Base-by-base conservation (phyloP, 164 flowering plant genomes). In the Nymphaea thermarum region DNA sequence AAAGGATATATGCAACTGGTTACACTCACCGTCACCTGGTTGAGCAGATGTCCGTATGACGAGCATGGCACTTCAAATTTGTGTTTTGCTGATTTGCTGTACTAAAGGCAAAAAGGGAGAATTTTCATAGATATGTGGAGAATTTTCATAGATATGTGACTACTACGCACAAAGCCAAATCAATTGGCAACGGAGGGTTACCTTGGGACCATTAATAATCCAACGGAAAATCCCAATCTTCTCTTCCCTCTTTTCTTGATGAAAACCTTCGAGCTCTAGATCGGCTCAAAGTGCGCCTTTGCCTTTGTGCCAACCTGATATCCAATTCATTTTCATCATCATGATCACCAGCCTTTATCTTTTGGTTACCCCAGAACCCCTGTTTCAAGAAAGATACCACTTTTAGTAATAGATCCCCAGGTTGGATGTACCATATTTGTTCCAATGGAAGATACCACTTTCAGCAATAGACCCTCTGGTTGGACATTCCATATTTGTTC, bases 161-260 rank as follows among this genome's bases (percentile, higher is more conserved):
- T 7, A 6, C 12, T 6, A 6, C 5, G 12, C 55, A 47, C 12
- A 47, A 47, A 47, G 12, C 7, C 7, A 14, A 47, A 47, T 47
- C 2, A 47, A 25, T 25, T 25, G 36, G 36, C 36, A 47, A 47
- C 7, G 11, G 12, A 47, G 55, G 2, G 55, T 14, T 6, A 2
- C 7, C 55, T 4, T 47, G 5, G 7, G 55, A 47, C 55, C 55
- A 61, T 61, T 8, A 61, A n/a, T 61, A 61, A 61, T 61, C 64
- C 64, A 61, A 8, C 16, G 64, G 64, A 36, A 61, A n/a, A 17
- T 61, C 64, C 64, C 64, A 61, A 17, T 61, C 18, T 61, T 61
- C 64, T n/a, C 25, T 61, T n/a, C 16, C 64, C 16, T 36, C 15
- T 6, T 8, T 61, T 2, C 42, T 11, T 6, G 64, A 36, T 6